Conservation (phyloP, 495 filamentous ascomycete genomes). For the Entonaema liquescens region DNA sequence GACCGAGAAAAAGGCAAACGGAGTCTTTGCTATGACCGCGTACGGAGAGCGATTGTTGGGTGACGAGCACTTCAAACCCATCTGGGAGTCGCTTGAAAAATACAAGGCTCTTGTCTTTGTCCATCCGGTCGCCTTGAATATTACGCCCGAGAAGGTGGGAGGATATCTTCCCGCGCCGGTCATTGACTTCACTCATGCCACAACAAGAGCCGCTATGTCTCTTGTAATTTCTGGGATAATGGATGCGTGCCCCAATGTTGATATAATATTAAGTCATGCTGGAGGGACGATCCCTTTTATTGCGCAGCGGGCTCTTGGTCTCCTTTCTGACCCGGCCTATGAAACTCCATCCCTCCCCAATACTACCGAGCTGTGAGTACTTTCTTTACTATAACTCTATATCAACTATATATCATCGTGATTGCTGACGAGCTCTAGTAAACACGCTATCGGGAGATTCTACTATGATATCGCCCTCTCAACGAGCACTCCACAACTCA, state of each 20-base stretch:
- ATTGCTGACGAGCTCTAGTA: not conserved
- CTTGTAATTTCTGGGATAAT: not conserved
- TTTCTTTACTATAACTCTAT: not conserved
- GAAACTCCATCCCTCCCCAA: not conserved
- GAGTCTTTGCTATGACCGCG: not conserved
- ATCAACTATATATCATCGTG: not conserved
- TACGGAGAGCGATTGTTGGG: not conserved
- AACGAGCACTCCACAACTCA: not conserved
- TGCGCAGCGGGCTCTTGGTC: not conserved
- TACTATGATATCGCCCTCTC: not conserved
- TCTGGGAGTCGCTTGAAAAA: not conserved
- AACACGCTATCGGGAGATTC: not conserved
- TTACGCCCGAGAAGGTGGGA: not conserved
- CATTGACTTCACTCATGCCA: not conserved
- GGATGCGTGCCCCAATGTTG: not conserved
- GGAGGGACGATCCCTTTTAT: not conserved
- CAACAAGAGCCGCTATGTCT: not conserved
- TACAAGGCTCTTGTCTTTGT: constrained; percentile 4
- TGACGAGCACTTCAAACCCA: not conserved
- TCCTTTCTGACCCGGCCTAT: not conserved
- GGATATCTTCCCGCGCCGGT: not conserved
- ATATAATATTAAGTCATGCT: constrained; percentile 2
- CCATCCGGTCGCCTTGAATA: not conserved
- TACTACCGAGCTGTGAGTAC: not conserved
- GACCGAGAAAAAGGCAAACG: not conserved